These are phyloP conservation scores for Lentinula boryana DNA, from an alignment of 768 basidiomycete genomes.

Conservation along the genomic window DNA sequence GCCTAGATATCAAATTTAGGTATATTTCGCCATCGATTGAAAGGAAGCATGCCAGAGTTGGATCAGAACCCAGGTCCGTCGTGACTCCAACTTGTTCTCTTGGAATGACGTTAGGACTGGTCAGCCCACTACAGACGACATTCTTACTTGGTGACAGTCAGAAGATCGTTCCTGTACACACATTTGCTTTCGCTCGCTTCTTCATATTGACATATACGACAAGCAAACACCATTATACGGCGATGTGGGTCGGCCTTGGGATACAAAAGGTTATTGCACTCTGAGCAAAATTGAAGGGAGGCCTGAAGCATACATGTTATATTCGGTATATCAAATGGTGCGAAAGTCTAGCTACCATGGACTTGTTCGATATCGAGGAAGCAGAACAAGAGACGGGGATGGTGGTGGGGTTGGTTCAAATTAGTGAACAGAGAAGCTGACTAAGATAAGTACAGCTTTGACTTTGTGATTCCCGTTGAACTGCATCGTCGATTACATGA, in stretches of 20 bases:
- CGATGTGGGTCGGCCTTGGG: constrained; percentile 87
- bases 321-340: neutral
- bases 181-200: constrained; percentile 84
- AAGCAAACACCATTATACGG: constrained; percentile 83
- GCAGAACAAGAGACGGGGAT: neutral
- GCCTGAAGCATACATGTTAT: constrained; percentile 39
- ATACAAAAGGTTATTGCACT: constrained; percentile 94
- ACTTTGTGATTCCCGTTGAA: too few relatives aligned
- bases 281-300: constrained; percentile 85
- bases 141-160: constrained; percentile 83
- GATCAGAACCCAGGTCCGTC: constrained; percentile 80
- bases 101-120: neutral
- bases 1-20: constrained; percentile 40
- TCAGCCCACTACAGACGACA: neutral
- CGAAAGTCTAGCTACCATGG: neutral
- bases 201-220: constrained; percentile 84
- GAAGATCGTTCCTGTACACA: constrained; percentile 89
- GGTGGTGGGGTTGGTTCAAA: neutral
- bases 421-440: neutral
- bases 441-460: neutral
- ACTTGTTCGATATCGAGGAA: neutral
- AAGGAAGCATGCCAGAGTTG: constrained; percentile 62
- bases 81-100: constrained; percentile 95
- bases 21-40: neutral
- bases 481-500: neutral